A percentile compares a stretch with the other conserved stretches of the same genome.
Evolutionary conservation across 177 flowering plant species (phyloP).

Genomic region (Vitis hybrid): DNA sequence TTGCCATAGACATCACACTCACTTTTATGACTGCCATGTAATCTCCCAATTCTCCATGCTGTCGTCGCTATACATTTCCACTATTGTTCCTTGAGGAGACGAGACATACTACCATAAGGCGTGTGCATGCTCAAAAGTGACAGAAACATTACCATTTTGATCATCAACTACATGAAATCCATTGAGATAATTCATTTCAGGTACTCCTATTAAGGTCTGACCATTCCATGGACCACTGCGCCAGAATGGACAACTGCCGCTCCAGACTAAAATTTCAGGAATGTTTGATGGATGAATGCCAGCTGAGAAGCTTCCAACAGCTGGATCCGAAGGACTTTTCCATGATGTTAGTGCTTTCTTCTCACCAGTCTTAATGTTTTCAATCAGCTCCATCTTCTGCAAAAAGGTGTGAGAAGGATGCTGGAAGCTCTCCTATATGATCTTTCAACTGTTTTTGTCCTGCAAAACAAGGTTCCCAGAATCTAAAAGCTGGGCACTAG

Average conservation of each 20-base stretch:
- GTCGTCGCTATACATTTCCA: background rate
- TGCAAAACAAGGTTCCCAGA: conserved; percentile 22
- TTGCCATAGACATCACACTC: conserved; percentile 5
- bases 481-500: conserved; percentile 23
- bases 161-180: conserved; percentile 21
- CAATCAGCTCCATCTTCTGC: conserved; percentile 18
- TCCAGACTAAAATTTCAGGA: conserved; percentile 28
- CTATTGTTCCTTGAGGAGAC: conserved; percentile 8
- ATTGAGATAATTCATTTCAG: conserved; percentile 17
- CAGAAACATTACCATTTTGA: conserved; percentile 2
- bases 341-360: conserved; percentile 19
- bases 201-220: conserved; percentile 30
- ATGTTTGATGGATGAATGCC: conserved; percentile 5
- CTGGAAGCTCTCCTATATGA: background rate
- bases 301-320: conserved; percentile 26
- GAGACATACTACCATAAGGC: background rate
- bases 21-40: background rate
- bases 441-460: background rate
- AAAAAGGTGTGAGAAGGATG: conserved; percentile 19
- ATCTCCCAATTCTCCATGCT: conserved; percentile 11
- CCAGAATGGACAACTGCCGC: conserved; percentile 19
- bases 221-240: conserved; percentile 48
- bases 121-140: no score
- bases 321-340: conserved; percentile 27
- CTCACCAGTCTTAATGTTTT: conserved; percentile 9